A percentile compares a stretch with the other conserved stretches of the same genome.
These are phyloP conservation scores for Mycosphaerella arachidis DNA, from an alignment of 2,329 filamentous ascomycete species.

Conservation along the genomic window DNA sequence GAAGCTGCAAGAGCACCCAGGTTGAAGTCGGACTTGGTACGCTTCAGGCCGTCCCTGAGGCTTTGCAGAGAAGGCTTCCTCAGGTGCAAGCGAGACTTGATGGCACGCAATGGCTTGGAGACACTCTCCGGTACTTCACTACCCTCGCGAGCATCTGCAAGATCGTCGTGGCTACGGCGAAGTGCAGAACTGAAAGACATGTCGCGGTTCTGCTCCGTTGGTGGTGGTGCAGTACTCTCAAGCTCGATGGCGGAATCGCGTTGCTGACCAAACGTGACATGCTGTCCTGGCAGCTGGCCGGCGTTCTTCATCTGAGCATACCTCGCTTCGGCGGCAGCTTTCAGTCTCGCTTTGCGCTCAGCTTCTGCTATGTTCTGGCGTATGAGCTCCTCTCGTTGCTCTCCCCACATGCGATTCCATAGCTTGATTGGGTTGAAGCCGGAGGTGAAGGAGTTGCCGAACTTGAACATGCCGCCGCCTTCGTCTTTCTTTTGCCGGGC, in stretches of 20 bases:
- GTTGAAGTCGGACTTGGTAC: constrained; percentile 31
- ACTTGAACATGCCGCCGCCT: constrained; percentile 47
- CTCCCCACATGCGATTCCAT: constrained; percentile 46
- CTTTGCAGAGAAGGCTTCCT: constrained; percentile 31
- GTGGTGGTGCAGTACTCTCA: constrained; percentile 10
- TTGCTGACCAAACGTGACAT: constrained; percentile 14
- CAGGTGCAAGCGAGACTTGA: constrained; percentile 25
- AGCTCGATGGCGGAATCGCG: constrained; percentile 30
- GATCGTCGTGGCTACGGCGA: constrained; percentile 13
- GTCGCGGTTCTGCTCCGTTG: constrained; percentile 15
- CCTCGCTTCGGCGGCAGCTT: constrained; percentile 46
- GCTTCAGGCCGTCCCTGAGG: constrained; percentile 33
- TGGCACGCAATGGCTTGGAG: constrained; percentile 15
- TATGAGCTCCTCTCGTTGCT: constrained; percentile 40
- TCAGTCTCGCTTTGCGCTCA: constrained; percentile 38
- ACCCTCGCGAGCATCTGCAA: constrained; percentile 7
- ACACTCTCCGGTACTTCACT: constrained; percentile 23
- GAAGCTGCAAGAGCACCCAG: constrained; percentile 24
- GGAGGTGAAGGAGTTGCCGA: constrained; percentile 52
- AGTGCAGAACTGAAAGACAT: constrained; percentile 14
- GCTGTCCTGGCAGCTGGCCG: constrained; percentile 41
- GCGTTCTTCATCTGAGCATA: constrained; percentile 53
- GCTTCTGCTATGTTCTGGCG: constrained; percentile 37
- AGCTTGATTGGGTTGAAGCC: constrained; percentile 52
- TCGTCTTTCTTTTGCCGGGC: constrained; percentile 34